Evolutionary conservation across 2,329 filamentous ascomycete genomes (phyloP), one percentile per base, ranked within the genome.

Genomic region (Claviceps paspali): DNA sequence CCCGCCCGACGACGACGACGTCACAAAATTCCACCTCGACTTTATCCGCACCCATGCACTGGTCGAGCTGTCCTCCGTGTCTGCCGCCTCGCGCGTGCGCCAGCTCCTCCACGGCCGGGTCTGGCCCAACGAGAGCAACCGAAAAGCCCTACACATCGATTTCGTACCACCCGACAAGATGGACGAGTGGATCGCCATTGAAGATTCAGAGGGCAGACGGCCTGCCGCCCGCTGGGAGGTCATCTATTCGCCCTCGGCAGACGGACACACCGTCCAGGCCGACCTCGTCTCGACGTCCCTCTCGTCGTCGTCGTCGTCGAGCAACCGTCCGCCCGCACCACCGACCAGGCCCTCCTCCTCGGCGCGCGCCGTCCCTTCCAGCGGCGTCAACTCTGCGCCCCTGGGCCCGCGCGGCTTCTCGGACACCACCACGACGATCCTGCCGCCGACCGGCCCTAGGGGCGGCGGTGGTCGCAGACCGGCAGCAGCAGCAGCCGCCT

Each of bases 11-110:
- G 64, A 71, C 26, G 59, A 73, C 10, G 35, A 52, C 18, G 64
- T 94, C 28, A 59, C 69, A 15, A 63, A 73, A 19, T 85, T 92
- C 51, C 85, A 83, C 52, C 68, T 96, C 28, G 88, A 96, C 54
- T 67, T 70, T 23, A 82, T 96, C 50, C 79, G 82, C 45, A 92
- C 87, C 0, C 91, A 98, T 55, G 85, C 85, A 7, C 82, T 95
- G 51, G 80, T 79, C 27, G 63, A 73, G 18, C 88, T 96, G 53
- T 63, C 65, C 31, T 79, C 67, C 32, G 63, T 76, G 8, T 64
- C 76, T 3, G 78, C 81, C 3, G 91, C 91, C 4, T 76, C 79
- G 0, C 73, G 84, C 17, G 86, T 83, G 7, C 80, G 88, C 34
- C 70, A 74, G 8, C 70, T 72, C 2, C 64, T 96, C 2, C 88